Evolutionary conservation across 2,329 filamentous ascomycete genomes (phyloP).

Genomic region (Orbilia javanica): DNA sequence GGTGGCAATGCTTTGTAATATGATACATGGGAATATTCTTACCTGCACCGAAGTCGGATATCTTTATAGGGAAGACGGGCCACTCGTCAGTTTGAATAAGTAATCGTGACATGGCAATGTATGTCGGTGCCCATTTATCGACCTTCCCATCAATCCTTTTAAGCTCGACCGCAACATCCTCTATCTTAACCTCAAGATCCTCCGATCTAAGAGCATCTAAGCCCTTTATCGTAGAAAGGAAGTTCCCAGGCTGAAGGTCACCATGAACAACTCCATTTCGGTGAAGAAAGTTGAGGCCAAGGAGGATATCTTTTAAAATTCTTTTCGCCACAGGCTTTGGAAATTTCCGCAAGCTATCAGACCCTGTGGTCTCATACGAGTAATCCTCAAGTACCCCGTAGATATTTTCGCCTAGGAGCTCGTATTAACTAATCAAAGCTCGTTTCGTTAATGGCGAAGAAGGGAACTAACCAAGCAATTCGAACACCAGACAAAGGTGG

Average conservation of each 20-base stretch:
- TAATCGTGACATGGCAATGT: slow-evolving; percentile 11
- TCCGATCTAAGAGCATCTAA: slow-evolving; percentile 3
- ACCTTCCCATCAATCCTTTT: slow-evolving; percentile 20
- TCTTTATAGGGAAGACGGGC: slow-evolving; percentile 36
- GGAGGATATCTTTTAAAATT: slow-evolving; percentile 18
- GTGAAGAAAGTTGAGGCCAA: slow-evolving; percentile 25
- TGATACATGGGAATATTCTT: slow-evolving; percentile 2
- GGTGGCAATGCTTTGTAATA: slow-evolving; percentile 1
- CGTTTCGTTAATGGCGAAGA: not conserved
- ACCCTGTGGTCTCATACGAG: slow-evolving; percentile 7
- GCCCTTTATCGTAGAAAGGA: slow-evolving; percentile 21
- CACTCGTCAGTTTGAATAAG: slow-evolving; percentile 13
- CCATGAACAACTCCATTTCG: slow-evolving; percentile 30
- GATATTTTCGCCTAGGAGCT: slow-evolving; percentile 5
- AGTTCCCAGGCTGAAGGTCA: slow-evolving; percentile 16
- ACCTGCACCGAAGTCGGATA: slow-evolving; percentile 32
- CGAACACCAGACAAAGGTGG: slow-evolving; percentile 26
- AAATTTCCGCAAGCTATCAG: not conserved
- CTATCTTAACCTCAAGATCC: not conserved
- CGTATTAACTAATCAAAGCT: slow-evolving; percentile 1
- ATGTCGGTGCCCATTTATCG: slow-evolving; percentile 31
- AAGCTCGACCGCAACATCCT: slow-evolving; percentile 6
- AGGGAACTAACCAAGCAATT: slow-evolving; percentile 17
- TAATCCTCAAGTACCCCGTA: slow-evolving; percentile 15
- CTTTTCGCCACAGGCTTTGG: slow-evolving; percentile 12